Percentiles rank a stretch among this genome's conserved stretches.
These are phyloP conservation scores for Mycena vitilis DNA, from an alignment of 768 basidiomycete species.

Conservation along the genomic window DNA sequence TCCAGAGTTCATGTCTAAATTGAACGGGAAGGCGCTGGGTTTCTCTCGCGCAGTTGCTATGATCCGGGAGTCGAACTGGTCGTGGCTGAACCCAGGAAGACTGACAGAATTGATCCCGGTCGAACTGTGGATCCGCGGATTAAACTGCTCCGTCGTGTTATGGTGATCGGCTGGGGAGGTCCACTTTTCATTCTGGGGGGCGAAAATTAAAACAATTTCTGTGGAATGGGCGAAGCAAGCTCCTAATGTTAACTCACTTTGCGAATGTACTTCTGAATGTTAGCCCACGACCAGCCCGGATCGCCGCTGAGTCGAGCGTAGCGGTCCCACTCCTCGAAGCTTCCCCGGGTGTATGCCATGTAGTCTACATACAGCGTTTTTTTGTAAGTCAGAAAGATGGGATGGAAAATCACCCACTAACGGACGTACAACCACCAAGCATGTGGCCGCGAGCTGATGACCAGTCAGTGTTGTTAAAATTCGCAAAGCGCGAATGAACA, in stretches of 20 bases:
- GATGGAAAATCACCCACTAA: slow-evolving; percentile 40
- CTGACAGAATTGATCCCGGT: slow-evolving; percentile 44
- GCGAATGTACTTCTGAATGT: slow-evolving; percentile 39
- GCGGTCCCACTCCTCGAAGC: slow-evolving; percentile 61
- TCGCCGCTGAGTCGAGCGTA: slow-evolving; percentile 60
- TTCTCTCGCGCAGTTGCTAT: slow-evolving; percentile 43
- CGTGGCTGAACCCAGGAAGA: slow-evolving; percentile 41
- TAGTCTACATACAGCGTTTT: slow-evolving; percentile 29
- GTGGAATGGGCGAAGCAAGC: too few species aligned
- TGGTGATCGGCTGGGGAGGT: slow-evolving; percentile 45
- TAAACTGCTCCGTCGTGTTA: slow-evolving; percentile 46
- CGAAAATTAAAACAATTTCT: background rate
- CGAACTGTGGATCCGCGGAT: slow-evolving; percentile 44
- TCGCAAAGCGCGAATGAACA: background rate
- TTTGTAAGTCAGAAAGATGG: background rate
- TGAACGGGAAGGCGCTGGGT: slow-evolving; percentile 48
- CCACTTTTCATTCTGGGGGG: slow-evolving; percentile 49
- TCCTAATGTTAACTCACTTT: slow-evolving; percentile 32
- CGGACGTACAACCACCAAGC: slow-evolving; percentile 48
- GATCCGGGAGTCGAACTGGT: slow-evolving; percentile 41
- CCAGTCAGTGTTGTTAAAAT: background rate
- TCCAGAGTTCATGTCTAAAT: slow-evolving; percentile 51
- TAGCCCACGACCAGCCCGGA: slow-evolving; percentile 53
- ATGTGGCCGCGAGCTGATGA: slow-evolving; percentile 41
- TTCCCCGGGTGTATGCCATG: slow-evolving; percentile 47